Percentiles rank a stretch among this genome's conserved stretches.
Conservation (phyloP, 495 filamentous ascomycete species). For the Penicillium tannophilum region DNA sequence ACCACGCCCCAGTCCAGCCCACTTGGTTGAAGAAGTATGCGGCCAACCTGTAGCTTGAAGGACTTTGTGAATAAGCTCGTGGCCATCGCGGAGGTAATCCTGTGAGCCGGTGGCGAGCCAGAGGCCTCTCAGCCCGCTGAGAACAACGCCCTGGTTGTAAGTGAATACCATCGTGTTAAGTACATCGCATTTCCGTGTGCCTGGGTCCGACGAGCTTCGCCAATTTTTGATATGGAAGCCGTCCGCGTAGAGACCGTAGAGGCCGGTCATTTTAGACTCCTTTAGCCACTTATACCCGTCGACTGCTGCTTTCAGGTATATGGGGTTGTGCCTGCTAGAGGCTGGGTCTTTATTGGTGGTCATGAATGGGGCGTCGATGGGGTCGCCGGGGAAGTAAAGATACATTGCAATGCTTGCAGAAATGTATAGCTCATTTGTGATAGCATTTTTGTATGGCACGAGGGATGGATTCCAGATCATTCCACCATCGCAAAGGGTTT, state of each 20-base stretch:
- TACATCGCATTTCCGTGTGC: constrained; percentile 66
- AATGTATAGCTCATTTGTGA: constrained; percentile 92
- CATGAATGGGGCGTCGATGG: constrained; percentile 67
- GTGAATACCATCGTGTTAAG: constrained; percentile 90
- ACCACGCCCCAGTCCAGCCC: constrained; percentile 73
- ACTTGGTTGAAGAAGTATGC: constrained; percentile 45
- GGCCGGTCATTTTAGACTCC: constrained; percentile 78
- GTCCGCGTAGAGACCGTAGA: constrained; percentile 77
- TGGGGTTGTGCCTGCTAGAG: constrained; percentile 54
- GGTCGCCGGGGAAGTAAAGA: constrained; percentile 81
- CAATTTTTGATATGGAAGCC: constrained; percentile 86
- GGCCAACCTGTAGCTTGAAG: constrained; percentile 77
- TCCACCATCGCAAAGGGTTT: constrained; percentile 77
- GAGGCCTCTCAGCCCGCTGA: constrained; percentile 79
- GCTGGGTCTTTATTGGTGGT: constrained; percentile 31
- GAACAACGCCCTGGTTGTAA: constrained; percentile 95
- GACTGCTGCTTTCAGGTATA: constrained; percentile 69
- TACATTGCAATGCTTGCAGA: constrained; percentile 88
- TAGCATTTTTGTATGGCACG: constrained; percentile 91
- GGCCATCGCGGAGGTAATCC: constrained; percentile 76
- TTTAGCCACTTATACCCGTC: constrained; percentile 83
- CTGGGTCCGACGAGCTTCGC: constrained; percentile 44
- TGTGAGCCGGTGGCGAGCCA: constrained; percentile 69
- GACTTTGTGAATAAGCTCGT: constrained; percentile 69
- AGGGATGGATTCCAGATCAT: constrained; percentile 91